These are phyloP conservation scores for Kuraishia capsulata DNA, from an alignment of 805 yeast species.

Conservation along the genomic window DNA sequence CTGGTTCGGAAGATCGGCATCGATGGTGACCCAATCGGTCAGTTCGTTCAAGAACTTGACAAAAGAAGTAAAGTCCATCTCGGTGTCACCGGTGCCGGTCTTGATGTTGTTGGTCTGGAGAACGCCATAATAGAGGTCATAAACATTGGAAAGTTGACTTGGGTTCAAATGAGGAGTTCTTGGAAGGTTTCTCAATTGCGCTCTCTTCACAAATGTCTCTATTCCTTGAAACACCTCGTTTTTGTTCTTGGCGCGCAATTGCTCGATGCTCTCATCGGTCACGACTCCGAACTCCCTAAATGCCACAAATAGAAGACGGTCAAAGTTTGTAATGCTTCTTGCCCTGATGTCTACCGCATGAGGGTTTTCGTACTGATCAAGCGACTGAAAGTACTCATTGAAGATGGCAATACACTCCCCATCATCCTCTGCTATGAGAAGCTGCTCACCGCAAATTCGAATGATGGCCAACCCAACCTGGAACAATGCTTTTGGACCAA, in stretches of 20 bases:
- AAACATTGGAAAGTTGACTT: slow-evolving; percentile 58
- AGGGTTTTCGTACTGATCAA: slow-evolving; percentile 77
- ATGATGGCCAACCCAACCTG: slow-evolving; percentile 92
- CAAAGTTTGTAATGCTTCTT: slow-evolving; percentile 72
- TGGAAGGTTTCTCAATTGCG: slow-evolving; percentile 82
- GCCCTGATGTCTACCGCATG: slow-evolving; percentile 53
- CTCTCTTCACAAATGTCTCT: slow-evolving; percentile 83
- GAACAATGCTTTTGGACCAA: slow-evolving; percentile 83
- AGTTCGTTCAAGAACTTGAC: slow-evolving; percentile 67
- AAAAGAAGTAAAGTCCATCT: slow-evolving; percentile 70
- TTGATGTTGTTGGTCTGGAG: slow-evolving; percentile 55
- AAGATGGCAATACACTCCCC: slow-evolving; percentile 83
- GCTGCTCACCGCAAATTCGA: slow-evolving; percentile 77
- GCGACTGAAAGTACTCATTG: slow-evolving; percentile 68
- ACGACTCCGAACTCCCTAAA: slow-evolving; percentile 82
- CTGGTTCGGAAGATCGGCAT: slow-evolving; percentile 24
- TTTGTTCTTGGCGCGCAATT: slow-evolving; percentile 62
- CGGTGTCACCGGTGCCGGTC: slow-evolving; percentile 36
- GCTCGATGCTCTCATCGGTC: slow-evolving; percentile 63
- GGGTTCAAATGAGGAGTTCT: slow-evolving; percentile 52
- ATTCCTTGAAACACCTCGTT: slow-evolving; percentile 77
- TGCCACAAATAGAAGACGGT: slow-evolving; percentile 83
- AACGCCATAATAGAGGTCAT: slow-evolving; percentile 77
- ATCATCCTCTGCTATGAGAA: slow-evolving; percentile 78
- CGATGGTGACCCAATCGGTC: slow-evolving; percentile 61